Percentiles rank a stretch among this genome's conserved stretches.
Evolutionary conservation across 305 asterid species (phyloP).

Genomic region (Striga hermonthica): DNA sequence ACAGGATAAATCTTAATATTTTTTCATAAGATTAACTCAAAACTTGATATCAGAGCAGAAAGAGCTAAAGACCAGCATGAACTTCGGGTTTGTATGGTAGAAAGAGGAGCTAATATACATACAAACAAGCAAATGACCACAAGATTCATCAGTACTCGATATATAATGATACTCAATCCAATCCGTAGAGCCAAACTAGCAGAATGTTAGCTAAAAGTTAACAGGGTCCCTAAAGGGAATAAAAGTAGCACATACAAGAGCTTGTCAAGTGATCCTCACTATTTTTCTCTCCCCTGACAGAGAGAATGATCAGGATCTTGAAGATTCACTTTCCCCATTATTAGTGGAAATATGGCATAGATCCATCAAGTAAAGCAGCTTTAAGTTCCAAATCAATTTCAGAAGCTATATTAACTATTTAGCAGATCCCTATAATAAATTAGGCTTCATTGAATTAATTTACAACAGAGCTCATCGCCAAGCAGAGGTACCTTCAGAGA

Average conservation of each 20-base stretch:
- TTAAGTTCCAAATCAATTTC: background rate
- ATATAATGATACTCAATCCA: background rate
- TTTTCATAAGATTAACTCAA: conserved; percentile 27
- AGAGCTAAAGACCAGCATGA: background rate
- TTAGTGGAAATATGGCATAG: conserved; percentile 1
- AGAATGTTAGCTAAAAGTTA: conserved; percentile 9
- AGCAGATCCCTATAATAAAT: background rate
- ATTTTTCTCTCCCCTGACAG: conserved; percentile 9
- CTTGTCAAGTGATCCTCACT: background rate
- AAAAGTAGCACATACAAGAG: no score
- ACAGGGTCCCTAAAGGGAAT: no score
- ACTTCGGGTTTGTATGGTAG: background rate
- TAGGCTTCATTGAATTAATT: conserved; percentile 12
- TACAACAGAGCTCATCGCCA: conserved; percentile 4
- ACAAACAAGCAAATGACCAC: no score
- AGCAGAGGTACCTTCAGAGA: conserved; percentile 8
- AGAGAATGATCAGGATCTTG: conserved; percentile 3
- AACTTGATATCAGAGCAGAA: conserved; percentile 19
- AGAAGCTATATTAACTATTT: background rate
- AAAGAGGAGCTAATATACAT: background rate
- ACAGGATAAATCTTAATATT: conserved; percentile 8
- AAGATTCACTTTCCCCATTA: conserved; percentile 10
- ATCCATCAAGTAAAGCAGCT: conserved; percentile 22
- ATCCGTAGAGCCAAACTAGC: conserved; percentile 3
- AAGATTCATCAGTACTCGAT: no score